phyloP scores from a whole-genome alignment of 208 protist genomes.

The Wallacemonas rigidus region DNA sequence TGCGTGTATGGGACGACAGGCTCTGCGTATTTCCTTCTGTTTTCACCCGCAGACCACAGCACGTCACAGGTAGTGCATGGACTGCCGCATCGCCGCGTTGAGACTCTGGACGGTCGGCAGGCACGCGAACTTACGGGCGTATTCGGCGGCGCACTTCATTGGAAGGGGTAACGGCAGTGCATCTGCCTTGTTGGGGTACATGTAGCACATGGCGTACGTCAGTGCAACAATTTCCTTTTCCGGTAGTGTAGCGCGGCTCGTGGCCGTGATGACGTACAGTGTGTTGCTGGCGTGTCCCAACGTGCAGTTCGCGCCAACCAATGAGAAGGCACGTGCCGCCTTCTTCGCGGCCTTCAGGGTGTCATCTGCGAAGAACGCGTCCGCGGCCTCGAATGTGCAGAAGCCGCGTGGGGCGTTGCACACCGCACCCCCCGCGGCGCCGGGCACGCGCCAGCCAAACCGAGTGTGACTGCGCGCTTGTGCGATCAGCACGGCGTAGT shows the following conservation, averaged over 20 bases:
- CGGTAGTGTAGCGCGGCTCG: neutral
- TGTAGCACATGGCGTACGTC: conserved; percentile 53
- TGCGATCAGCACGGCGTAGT: conserved; percentile 44
- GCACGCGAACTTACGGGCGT: conserved; percentile 47
- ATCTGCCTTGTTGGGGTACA: conserved; percentile 75
- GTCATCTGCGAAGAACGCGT: conserved; percentile 21
- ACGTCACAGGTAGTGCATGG: conserved; percentile 63
- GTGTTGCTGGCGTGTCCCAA: conserved; percentile 55
- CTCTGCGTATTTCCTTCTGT: neutral
- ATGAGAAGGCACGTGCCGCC: conserved; percentile 39
- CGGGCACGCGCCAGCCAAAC: conserved; percentile 27
- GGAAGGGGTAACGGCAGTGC: conserved; percentile 58
- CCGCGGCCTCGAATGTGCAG: conserved; percentile 28
- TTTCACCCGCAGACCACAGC: too few species aligned
- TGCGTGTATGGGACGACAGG: neutral
- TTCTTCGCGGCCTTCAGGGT: conserved; percentile 10
- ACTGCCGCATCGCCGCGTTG: conserved; percentile 28
- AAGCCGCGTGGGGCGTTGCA: conserved; percentile 66
- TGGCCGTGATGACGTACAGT: conserved; percentile 40
- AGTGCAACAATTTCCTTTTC: conserved; percentile 36
- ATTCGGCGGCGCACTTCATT: conserved; percentile 64
- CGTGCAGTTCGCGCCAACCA: conserved; percentile 52
- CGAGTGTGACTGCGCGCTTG: conserved; percentile 55
- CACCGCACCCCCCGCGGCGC: conserved; percentile 4
- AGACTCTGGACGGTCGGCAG: conserved; percentile 34